Percentiles rank a stretch among this genome's conserved stretches.
These are phyloP conservation scores for Volvariella volvacea DNA, from an alignment of 1,284 basidiomycete species.

Conservation along the genomic window DNA sequence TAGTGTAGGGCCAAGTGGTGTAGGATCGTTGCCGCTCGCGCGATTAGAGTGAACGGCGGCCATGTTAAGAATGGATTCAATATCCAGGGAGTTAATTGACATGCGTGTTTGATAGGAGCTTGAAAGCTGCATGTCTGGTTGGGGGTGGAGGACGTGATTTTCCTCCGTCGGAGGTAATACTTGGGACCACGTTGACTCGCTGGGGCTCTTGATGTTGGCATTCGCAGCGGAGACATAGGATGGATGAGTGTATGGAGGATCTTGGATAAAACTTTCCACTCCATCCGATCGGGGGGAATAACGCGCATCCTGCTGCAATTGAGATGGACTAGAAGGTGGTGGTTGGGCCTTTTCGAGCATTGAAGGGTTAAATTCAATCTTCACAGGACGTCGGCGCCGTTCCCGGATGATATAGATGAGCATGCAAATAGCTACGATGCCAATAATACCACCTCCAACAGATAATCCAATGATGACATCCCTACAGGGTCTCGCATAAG, in stretches of 20 bases:
- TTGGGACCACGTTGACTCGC: background rate
- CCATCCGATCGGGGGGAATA: background rate
- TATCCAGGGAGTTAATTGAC: slow-evolving; percentile 33
- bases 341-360: background rate
- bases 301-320: background rate
- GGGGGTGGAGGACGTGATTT: slow-evolving; percentile 2
- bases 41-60: slow-evolving; percentile 29
- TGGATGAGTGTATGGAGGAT: background rate
- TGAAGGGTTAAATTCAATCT: background rate
- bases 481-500: slow-evolving; percentile 17
- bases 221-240: background rate
- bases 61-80: slow-evolving; percentile 48
- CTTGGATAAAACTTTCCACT: background rate
- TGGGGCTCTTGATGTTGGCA: background rate
- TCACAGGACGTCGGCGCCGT: slow-evolving; percentile 14
- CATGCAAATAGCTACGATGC: slow-evolving; percentile 34
- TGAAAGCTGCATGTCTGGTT: background rate
- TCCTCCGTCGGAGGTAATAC: slow-evolving; percentile 9
- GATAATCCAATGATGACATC: slow-evolving; percentile 36
- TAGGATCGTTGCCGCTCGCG: background rate
- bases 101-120: slow-evolving; percentile 8
- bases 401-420: slow-evolving; percentile 35
- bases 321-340: background rate
- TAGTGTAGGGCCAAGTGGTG: slow-evolving; percentile 8
- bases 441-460: slow-evolving; percentile 30